Conservation (phyloP, 2,329 filamentous ascomycete species). For the Penicillium concentricum region DNA sequence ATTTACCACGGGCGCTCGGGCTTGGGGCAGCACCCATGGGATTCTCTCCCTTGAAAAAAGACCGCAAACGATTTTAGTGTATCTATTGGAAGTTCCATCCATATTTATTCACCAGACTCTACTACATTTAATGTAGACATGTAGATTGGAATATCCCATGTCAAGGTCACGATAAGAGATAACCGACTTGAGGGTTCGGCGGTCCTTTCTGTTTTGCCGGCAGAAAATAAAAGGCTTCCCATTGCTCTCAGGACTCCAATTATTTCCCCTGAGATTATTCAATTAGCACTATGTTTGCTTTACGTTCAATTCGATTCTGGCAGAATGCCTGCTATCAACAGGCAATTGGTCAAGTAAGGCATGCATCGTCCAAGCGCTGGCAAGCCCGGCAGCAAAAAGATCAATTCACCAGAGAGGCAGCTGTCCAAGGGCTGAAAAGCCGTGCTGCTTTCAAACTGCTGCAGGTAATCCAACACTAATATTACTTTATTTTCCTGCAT, state of each 20-base stretch:
- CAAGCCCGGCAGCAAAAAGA: slow-evolving; percentile 75
- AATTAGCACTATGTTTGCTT: slow-evolving; percentile 15
- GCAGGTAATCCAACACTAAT: slow-evolving; percentile 56
- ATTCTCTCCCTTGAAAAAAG: slow-evolving; percentile 73
- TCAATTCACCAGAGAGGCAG: slow-evolving; percentile 70
- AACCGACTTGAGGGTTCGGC: background rate
- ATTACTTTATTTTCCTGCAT: background rate
- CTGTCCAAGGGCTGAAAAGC: slow-evolving; percentile 77
- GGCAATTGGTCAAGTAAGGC: slow-evolving; percentile 16
- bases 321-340: background rate
- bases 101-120: background rate
- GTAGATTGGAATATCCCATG: background rate
- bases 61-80: slow-evolving; percentile 49
- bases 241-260: background rate
- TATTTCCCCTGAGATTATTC: background rate
- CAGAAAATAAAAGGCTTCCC: slow-evolving; percentile 13
- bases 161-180: background rate
- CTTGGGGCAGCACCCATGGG: slow-evolving; percentile 50
- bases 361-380: slow-evolving; percentile 72
- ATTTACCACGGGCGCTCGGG: slow-evolving; percentile 23
- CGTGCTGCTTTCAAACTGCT: slow-evolving; percentile 91
- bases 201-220: slow-evolving; percentile 12
- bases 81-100: background rate
- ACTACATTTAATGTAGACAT: background rate
- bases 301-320: background rate